A percentile compares a stretch with the other conserved stretches of the same genome.
Evolutionary conservation across 1,284 basidiomycete species (phyloP).

Genomic region (Fomitiporia mediterranea): DNA sequence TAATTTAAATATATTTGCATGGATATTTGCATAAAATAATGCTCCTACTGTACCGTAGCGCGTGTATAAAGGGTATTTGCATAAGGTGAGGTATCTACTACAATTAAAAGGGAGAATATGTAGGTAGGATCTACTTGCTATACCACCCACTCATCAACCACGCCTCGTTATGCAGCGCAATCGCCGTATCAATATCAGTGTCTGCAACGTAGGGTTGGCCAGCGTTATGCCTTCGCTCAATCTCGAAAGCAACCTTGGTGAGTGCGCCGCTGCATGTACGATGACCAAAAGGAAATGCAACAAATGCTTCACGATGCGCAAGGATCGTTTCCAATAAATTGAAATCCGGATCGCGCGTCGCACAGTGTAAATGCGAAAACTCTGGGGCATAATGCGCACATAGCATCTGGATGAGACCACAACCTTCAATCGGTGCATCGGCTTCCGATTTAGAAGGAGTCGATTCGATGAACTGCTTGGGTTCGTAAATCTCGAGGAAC

Average conservation of each 20-base stretch:
- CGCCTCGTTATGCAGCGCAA: slow-evolving; percentile 20
- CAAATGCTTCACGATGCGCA: slow-evolving; percentile 19
- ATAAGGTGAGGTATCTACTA: too few relatives aligned
- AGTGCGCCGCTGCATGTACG: slow-evolving; percentile 13
- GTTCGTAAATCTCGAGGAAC: slow-evolving; percentile 1
- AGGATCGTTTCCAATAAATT: slow-evolving; percentile 20
- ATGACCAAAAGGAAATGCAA: slow-evolving; percentile 18
- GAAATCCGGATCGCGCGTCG: slow-evolving; percentile 14
- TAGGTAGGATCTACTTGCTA: slow-evolving; percentile 7
- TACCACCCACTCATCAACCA: slow-evolving; percentile 22
- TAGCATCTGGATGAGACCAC: slow-evolving; percentile 16
- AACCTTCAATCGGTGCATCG: background rate
- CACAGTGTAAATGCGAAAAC: slow-evolving; percentile 1
- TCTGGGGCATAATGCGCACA: slow-evolving; percentile 8
- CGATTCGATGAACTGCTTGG: slow-evolving; percentile 12
- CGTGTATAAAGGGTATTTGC: too few relatives aligned
- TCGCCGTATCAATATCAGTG: slow-evolving; percentile 18
- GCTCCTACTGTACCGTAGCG: background rate
- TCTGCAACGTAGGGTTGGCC: slow-evolving; percentile 8
- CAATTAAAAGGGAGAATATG: too few relatives aligned
- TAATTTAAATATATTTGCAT: background rate
- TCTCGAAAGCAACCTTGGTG: slow-evolving; percentile 17
- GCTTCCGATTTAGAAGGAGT: background rate
- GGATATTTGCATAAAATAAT: background rate
- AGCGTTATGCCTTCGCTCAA: slow-evolving; percentile 12